A percentile compares a stretch with the other conserved stretches of the same genome.
phyloP scores from a whole-genome alignment of 768 basidiomycete species.

The Xerocomellus chrysenteron region DNA sequence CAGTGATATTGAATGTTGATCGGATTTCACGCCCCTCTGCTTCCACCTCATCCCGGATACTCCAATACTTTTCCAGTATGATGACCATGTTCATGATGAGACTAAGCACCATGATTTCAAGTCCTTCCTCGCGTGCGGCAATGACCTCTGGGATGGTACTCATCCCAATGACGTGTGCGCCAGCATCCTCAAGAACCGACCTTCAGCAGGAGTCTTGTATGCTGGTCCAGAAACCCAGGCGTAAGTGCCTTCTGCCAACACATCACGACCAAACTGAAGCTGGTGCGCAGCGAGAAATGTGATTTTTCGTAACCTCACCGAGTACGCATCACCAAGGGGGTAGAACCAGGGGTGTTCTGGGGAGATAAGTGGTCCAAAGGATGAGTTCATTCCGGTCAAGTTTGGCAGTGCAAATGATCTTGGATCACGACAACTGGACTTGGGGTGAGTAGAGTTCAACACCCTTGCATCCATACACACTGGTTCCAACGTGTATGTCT shows the following conservation, averaged over 20 bases:
- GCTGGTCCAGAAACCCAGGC: slow-evolving; percentile 91
- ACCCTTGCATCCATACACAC: slow-evolving; percentile 41
- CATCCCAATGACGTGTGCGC: slow-evolving; percentile 94
- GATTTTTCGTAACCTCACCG: slow-evolving; percentile 62
- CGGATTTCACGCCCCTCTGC: slow-evolving; percentile 56
- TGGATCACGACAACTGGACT: slow-evolving; percentile 73
- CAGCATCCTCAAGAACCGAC: slow-evolving; percentile 69
- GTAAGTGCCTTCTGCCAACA: slow-evolving; percentile 79
- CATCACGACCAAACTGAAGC: slow-evolving; percentile 50
- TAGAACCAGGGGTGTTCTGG: slow-evolving; percentile 70
- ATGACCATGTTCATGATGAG: slow-evolving; percentile 87
- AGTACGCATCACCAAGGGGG: slow-evolving; percentile 83
- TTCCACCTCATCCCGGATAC: slow-evolving; percentile 71
- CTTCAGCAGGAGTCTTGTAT: slow-evolving; percentile 88
- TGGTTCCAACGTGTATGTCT: slow-evolving; percentile 72
- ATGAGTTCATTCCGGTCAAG: slow-evolving; percentile 73
- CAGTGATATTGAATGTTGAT: background rate
- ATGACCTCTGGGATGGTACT: slow-evolving; percentile 90
- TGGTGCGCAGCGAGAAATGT: slow-evolving; percentile 70
- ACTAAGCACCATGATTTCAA: slow-evolving; percentile 77
- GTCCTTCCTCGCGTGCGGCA: slow-evolving; percentile 70
- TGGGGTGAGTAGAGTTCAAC: slow-evolving; percentile 8
- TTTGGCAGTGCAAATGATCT: slow-evolving; percentile 81
- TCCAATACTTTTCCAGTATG: slow-evolving; percentile 62
- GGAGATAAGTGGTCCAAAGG: slow-evolving; percentile 68